Evolutionary conservation across 2,329 filamentous ascomycete species (phyloP), one percentile per base, ranked within the genome.

Genomic region (Atkinsonella texensis): DNA sequence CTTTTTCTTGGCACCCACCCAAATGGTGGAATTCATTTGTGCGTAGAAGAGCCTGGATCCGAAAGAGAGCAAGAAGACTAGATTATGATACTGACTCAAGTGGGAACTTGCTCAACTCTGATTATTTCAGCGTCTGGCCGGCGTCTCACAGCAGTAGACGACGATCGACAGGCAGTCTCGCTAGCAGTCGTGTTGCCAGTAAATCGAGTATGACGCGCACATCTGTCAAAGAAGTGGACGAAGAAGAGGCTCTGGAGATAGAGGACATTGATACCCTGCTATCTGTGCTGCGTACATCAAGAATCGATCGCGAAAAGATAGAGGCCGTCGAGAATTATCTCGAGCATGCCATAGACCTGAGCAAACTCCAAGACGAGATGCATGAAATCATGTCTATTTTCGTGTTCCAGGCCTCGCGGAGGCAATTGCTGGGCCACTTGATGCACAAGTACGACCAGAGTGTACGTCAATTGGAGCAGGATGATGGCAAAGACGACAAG

Each of bases 1-100:
- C 70, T 42, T 89, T 86, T 57, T 80, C 82, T 2, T 98, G 93
- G 93, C 93, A 98, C 66, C 84, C 84, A 3, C 86, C 87, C 17
- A 85, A 81, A 28, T 97, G 91, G 90, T 95, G 89, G 68, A 91
- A 90, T 65, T 95, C 89, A 1, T 98, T 91, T 63, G 93, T 96
- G n/a, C 78, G 93, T 38, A 76, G 93, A 58, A 79, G 93, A 55
- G 81, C 88, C 20, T 98, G 93, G 93, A 81, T 91, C 51, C 77
- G 93, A 43, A 85, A 87, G 65, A 77, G 93, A 35, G 76, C 85
- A 49, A 87, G 85, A 68, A 69, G 80, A 63, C 72, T 64, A 17
- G 54, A 59, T 12, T 64, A 69, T 4, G 70, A 76, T 46, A 64
- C 73, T 40, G 63, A 67, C 23, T 66, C 68, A 48, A 76, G 83